These are phyloP conservation scores for Phytophthora melonis DNA, from an alignment of 352 stramenopile genomes.

Conservation along the genomic window DNA sequence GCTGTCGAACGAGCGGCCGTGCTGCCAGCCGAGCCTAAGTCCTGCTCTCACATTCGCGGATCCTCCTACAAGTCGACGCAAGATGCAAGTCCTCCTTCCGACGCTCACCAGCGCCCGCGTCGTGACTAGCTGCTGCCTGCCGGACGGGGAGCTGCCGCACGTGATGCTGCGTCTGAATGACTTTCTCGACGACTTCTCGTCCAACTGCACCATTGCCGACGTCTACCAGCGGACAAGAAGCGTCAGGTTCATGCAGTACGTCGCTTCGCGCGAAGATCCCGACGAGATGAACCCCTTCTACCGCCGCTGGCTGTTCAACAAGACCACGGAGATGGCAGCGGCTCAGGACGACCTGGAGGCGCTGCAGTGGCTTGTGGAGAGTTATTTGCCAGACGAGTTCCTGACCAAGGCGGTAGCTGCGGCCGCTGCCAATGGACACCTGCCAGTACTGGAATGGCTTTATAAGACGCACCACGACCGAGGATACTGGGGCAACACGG, in stretches of 20 bases:
- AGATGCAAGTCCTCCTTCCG: slow-evolving; percentile 8
- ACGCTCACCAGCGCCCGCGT: slow-evolving; percentile 19
- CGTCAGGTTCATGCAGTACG: slow-evolving; percentile 22
- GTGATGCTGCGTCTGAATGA: slow-evolving; percentile 17
- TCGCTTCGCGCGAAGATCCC: slow-evolving; percentile 25
- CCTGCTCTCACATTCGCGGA: slow-evolving; percentile 14
- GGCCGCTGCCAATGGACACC: slow-evolving; percentile 25
- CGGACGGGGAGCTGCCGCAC: slow-evolving; percentile 28
- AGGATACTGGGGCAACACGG: slow-evolving; percentile 35
- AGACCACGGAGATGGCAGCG: slow-evolving; percentile 23
- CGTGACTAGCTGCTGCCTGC: slow-evolving; percentile 15
- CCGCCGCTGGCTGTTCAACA: slow-evolving; percentile 34
- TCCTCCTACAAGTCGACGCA: slow-evolving; percentile 5
- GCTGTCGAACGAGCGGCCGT: not conserved
- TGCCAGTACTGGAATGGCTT: slow-evolving; percentile 35
- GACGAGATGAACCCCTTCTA: slow-evolving; percentile 27
- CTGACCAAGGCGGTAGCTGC: slow-evolving; percentile 33
- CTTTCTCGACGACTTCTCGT: slow-evolving; percentile 29
- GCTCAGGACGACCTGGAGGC: slow-evolving; percentile 15
- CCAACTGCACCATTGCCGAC: slow-evolving; percentile 25
- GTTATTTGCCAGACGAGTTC: slow-evolving; percentile 28
- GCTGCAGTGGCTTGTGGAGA: slow-evolving; percentile 26
- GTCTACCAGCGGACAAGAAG: slow-evolving; percentile 16
- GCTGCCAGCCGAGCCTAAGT: not conserved
- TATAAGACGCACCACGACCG: slow-evolving; percentile 20